A percentile compares a stretch with the other conserved stretches of the same genome.
phyloP scores from a whole-genome alignment of 2,329 filamentous ascomycete species.

The Aspergillus jensenii region DNA sequence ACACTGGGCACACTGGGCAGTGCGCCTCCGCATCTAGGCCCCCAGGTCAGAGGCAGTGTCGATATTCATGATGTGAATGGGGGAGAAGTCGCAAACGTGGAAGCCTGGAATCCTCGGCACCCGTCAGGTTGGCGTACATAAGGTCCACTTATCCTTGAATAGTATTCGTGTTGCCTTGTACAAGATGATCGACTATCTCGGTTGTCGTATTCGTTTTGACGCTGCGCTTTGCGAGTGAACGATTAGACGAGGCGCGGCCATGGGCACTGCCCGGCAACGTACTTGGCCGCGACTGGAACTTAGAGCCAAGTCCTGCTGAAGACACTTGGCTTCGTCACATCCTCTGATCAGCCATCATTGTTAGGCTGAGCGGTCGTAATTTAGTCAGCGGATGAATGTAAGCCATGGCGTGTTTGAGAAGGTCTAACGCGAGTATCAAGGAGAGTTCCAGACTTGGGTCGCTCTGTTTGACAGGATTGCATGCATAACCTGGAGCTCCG shows the following conservation, averaged over 20 bases:
- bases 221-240: not conserved
- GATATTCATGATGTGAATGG: not conserved
- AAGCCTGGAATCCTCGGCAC: not conserved
- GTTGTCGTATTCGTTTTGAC: constrained; percentile 1
- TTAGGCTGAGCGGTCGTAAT: not conserved
- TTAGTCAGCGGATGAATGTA: not conserved
- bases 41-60: not conserved
- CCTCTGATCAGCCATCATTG: not conserved
- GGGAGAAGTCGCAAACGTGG: not conserved
- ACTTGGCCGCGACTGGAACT: not conserved
- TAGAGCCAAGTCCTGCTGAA: not conserved
- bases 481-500: not conserved
- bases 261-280: not conserved
- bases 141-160: not conserved
- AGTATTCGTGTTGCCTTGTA: not conserved
- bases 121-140: not conserved
- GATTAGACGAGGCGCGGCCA: not conserved
- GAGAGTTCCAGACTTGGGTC: not conserved
- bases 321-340: not conserved
- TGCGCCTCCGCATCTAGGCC: not conserved
- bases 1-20: not conserved
- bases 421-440: no score
- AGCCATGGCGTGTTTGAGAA: no score
- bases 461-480: not conserved
- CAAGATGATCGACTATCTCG: not conserved